A percentile compares a stretch with the other conserved stretches of the same genome.
Conservation (phyloP, 257 asterid species). For the Ligustrum vulgare region DNA sequence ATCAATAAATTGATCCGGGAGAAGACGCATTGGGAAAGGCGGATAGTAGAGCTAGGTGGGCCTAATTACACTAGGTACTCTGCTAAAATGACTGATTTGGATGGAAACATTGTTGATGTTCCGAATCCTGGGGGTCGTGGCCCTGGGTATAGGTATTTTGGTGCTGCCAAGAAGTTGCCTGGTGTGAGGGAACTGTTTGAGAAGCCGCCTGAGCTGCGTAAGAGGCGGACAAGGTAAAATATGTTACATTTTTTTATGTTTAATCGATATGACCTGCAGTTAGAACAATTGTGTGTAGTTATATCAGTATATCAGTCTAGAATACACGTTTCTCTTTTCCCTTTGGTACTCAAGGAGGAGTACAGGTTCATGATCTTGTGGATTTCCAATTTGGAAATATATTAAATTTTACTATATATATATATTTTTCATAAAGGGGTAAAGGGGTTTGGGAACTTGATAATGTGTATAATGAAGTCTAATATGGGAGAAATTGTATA, state of each 20-base stretch:
- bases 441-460: neutral
- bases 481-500: neutral
- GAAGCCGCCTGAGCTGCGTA: slow-evolving; percentile 93
- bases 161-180: slow-evolving; percentile 96
- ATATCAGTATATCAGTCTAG: neutral
- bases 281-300: neutral
- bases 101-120: slow-evolving; percentile 91
- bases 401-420: too few relatives aligned
- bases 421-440: neutral
- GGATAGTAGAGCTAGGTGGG: slow-evolving; percentile 91
- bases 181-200: slow-evolving; percentile 93
- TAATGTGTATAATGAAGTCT: neutral
- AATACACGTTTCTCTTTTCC: neutral
- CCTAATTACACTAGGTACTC: slow-evolving; percentile 63
- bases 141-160: slow-evolving; percentile 93
- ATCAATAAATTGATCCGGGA: slow-evolving; percentile 91
- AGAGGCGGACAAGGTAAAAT: slow-evolving; percentile 84
- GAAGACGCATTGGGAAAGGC: slow-evolving; percentile 86
- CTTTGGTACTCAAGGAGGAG: neutral
- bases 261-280: neutral
- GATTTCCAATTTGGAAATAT: too few relatives aligned
- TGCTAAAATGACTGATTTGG: slow-evolving; percentile 97
- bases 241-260: neutral
- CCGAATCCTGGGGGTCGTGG: slow-evolving; percentile 98
- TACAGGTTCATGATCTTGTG: neutral